Base-by-base conservation (phyloP, 169 alveolate genomes). In the Plasmodium adleri region DNA sequence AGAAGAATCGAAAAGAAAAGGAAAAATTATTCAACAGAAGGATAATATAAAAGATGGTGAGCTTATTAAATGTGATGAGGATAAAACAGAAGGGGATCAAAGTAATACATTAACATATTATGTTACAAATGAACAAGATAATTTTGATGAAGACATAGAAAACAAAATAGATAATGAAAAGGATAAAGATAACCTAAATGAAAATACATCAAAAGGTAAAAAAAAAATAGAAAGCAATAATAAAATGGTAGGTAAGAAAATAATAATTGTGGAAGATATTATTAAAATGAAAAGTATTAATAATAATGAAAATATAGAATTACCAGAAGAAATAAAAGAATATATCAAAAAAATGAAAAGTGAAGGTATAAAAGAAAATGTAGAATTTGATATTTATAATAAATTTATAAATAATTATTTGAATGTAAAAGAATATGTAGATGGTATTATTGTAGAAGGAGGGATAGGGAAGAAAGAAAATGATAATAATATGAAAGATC, bases 401-500 rank as follows among this genome's bases (percentile, higher is more conserved):
- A 26, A 71, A 8, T 6, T 47, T 71, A 43, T 71, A 9, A 71
- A 45, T 68, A 39, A 68, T 45, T 68, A 68, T 45, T 24, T 68
- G 1, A 45, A 39, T 68, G 75, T 15, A 68, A 68, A 43, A 43
- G 47, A 68, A 43, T 56, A 22, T 22, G 17, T 56, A 56, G 64
- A 56, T 6, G 22, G 64, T 56, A 56, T 56, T 3, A 64, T 7
- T 64, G 24, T 20, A 12, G 45, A 0, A 12, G 15, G 26, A 12
- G 39, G 28, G 13, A 8, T 4, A 24, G 15, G 13, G 9, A 7
- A 1, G 7, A 64, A 49, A 1, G 9, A 3, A 3, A 24, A 13
- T 24, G 32, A 15, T 24, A 45, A 22, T 0, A 3, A 63, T 63
- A 2, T 20, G n/a, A 58, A 4, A 64, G 49, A 26, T 64, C 22